Evolutionary conservation across 2,329 filamentous ascomycete genomes (phyloP).

Genomic region (Aspergillus sclerotialis): DNA sequence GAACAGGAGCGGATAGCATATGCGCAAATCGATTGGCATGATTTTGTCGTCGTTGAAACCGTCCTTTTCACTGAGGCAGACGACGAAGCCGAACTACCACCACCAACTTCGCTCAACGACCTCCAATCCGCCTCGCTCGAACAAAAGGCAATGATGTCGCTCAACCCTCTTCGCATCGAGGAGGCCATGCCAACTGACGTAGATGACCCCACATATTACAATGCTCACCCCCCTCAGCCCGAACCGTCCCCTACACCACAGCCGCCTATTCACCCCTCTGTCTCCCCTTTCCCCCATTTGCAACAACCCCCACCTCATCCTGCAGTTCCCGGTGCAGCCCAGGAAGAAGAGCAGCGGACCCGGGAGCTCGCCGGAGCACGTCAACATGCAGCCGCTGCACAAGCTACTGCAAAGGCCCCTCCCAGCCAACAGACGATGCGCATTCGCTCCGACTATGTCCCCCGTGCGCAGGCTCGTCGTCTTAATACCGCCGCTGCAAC

Average conservation of each 20-base stretch:
- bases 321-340: slow-evolving; percentile 15
- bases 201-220: slow-evolving; percentile 47
- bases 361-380: slow-evolving; percentile 49
- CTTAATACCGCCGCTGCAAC: slow-evolving; percentile 56
- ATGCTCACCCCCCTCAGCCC: slow-evolving; percentile 37
- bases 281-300: slow-evolving; percentile 16
- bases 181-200: slow-evolving; percentile 86
- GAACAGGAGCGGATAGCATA: slow-evolving; percentile 72
- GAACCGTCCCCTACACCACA: slow-evolving; percentile 22
- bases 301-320: slow-evolving; percentile 20
- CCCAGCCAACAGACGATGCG: slow-evolving; percentile 61
- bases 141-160: slow-evolving; percentile 85
- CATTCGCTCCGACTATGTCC: slow-evolving; percentile 89
- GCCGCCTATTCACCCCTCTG: slow-evolving; percentile 24
- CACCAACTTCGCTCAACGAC: slow-evolving; percentile 82
- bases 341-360: slow-evolving; percentile 58
- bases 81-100: slow-evolving; percentile 76
- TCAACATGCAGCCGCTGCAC: slow-evolving; percentile 65
- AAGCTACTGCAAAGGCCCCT: slow-evolving; percentile 66
- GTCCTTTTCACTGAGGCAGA: slow-evolving; percentile 87
- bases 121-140: slow-evolving; percentile 91
- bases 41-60: slow-evolving; percentile 93
- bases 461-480: slow-evolving; percentile 67
- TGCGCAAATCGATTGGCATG: slow-evolving; percentile 93
- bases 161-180: slow-evolving; percentile 78